Percentiles rank a stretch among this genome's conserved stretches.
These are phyloP conservation scores for Hypoxylon sp. DNA, from an alignment of 2,329 filamentous ascomycete species.

Conservation along the genomic window DNA sequence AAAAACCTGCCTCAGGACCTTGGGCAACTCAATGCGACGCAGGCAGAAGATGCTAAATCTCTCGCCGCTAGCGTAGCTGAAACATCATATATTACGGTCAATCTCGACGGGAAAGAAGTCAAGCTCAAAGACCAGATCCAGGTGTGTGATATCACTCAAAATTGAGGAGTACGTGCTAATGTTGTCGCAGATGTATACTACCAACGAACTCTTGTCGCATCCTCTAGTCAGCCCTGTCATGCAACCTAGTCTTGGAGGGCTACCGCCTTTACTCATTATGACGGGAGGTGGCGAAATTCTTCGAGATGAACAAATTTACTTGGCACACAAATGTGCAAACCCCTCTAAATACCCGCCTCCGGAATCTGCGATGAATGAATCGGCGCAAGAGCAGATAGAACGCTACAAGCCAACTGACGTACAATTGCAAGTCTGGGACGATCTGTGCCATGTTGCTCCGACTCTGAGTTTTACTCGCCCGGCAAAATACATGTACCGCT, in stretches of 20 bases:
- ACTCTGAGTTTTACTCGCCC: constrained; percentile 97
- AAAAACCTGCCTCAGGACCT: constrained; percentile 45
- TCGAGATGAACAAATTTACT: constrained; percentile 93
- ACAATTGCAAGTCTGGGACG: constrained; percentile 95
- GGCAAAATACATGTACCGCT: constrained; percentile 95
- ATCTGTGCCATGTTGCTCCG: constrained; percentile 91
- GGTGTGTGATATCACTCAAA: constrained; percentile 59
- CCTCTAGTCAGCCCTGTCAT: constrained; percentile 91
- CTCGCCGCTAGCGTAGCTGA: constrained; percentile 44
- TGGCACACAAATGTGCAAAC: constrained; percentile 94
- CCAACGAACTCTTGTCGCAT: constrained; percentile 87
- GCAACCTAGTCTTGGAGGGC: constrained; percentile 88
- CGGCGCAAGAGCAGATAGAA: constrained; percentile 70
- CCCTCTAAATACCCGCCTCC: constrained; percentile 82
- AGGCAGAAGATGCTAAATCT: constrained; percentile 29
- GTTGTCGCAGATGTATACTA: constrained; percentile 72
- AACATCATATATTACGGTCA: constrained; percentile 70
- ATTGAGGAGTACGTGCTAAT: constrained; percentile 35
- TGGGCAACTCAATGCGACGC: constrained; percentile 32
- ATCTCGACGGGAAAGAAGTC: constrained; percentile 78
- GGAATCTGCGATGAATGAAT: constrained; percentile 73
- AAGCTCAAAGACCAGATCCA: constrained; percentile 93
- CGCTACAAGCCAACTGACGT: constrained; percentile 89
- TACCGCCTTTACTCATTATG: constrained; percentile 89
- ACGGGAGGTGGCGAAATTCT: constrained; percentile 90